Conservation (phyloP, 768 basidiomycete genomes). For the Obba rivulosa region DNA sequence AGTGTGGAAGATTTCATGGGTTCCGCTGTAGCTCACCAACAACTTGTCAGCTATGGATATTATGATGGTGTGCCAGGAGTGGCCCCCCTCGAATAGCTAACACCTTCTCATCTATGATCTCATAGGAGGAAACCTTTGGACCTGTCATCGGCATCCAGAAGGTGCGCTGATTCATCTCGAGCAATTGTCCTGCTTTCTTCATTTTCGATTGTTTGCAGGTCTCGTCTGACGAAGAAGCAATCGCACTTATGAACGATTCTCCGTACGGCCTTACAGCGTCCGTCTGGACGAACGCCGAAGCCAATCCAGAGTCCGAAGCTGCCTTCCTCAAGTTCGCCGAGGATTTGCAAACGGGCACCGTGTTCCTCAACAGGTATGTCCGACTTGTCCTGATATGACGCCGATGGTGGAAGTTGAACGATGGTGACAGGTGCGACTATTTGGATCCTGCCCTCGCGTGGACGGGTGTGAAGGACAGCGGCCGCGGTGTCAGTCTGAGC, state of each 20-base stretch:
- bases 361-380: constrained; percentile 78
- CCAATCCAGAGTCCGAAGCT: constrained; percentile 52
- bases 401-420: not conserved
- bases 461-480: constrained; percentile 93
- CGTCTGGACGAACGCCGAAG: constrained; percentile 79
- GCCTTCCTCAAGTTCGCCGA: constrained; percentile 68
- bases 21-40: constrained; percentile 1
- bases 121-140: constrained; percentile 85
- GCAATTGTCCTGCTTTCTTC: not conserved
- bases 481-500: constrained; percentile 85
- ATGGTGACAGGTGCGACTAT: constrained; percentile 64
- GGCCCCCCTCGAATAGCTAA: not conserved
- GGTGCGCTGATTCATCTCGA: constrained; percentile 33
- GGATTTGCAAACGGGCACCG: constrained; percentile 82
- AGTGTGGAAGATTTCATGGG: constrained; percentile 27
- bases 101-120: not conserved
- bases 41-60: constrained; percentile 71
- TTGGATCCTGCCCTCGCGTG: constrained; percentile 92
- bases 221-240: constrained; percentile 79
- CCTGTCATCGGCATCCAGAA: constrained; percentile 93
- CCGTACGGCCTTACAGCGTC: constrained; percentile 92
- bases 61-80: constrained; percentile 60
- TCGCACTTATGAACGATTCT: constrained; percentile 93
- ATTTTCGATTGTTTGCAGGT: constrained; percentile 53
- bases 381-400: not conserved